Evolutionary conservation across 1,284 basidiomycete genomes (phyloP), one percentile per base, ranked within the genome.

Genomic region (Leccinum subrobustum): DNA sequence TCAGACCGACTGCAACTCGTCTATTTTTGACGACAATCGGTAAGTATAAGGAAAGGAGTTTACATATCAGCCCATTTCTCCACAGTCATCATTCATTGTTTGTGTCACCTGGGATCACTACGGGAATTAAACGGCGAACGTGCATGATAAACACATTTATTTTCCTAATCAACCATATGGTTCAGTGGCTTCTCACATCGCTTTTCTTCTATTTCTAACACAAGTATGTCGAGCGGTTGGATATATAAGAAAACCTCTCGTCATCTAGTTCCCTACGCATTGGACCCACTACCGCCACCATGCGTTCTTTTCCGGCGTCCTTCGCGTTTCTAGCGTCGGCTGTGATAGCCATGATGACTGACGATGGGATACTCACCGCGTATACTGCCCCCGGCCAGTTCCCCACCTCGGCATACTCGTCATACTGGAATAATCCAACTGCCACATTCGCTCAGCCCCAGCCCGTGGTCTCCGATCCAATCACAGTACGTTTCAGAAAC

Each of bases 351-450:
- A 63, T 60, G 16, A 29, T 33, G 31, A 64, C 60, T 23, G 50
- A 44, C 48, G 69, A 70, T 52, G 31, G 42, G 8, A 61, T 68
- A 37, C 58, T 52, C 35, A 58, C 67, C 77, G 80, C 80, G 3
- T 88, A 82, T 67, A 84, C 85, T 4, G 85, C 76, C 6, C 81
- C 85, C 16, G 86, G 86, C 8, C 69, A 73, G 11, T 88, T 89
- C 69, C 87, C 87, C 2, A 87, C 86, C 3, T 82, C 83, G 3
- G 72, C 79, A 25, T 89, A 82, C 67, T 70, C 73, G 6, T 77
- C 82, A 61, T 91, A 89, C 72, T 89, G 85, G 75, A 89, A 90
- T 68, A 73, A 81, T 63, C 87, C 88, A 6, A 89, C 86, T 3
- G 85, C 82, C 31, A 89, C 86, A 4, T 79, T 79, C 33, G 82